Evolutionary conservation across 2,329 filamentous ascomycete genomes (phyloP), one percentile per base, ranked within the genome.

Genomic region (Zasmidium cellare): DNA sequence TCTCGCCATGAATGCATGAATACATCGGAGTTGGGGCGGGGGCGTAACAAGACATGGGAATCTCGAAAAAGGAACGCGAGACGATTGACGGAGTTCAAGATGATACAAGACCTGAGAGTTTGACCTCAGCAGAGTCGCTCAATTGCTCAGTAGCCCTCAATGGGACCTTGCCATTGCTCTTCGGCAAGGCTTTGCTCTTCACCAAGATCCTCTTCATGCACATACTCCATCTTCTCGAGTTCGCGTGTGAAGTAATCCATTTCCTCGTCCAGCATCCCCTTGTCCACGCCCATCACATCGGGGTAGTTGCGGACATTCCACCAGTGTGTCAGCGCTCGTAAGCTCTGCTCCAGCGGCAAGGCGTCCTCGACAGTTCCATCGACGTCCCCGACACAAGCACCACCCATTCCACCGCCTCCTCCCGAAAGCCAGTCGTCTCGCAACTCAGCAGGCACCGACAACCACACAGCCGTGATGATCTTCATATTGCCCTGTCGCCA

Each of bases 401-500:
- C 72, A 12, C 72, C 72, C 68, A 73, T 72, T 1, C 71, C 71
- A n/a, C 72, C 72, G 16, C 72, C 72, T 59, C 88, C 89, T 3
- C 93, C 93, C 0, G 90, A 87, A 1, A 97, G 82, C 93, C 94
- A 97, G 76, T 97, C 94, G 71, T 99, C 94, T 25, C 93, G 84
- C 47, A 99, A 81, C 73, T 97, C 93, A 0, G 93, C 93, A 7
- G 92, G 84, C 71, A 93, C 96, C 76, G 96, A 91, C 50, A 99
- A 81, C 74, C 97, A 99, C 1, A 99, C 91, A 2, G 92, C 92
- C 0, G 94, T 99, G 71, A 99, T 99, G 70, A 97, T 92, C 55
- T 93, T 90, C 94, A 99, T 99, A 75, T 99, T 97, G 67, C 87
- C 87, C 77, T 97, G 94, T 14, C 94, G 87, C 94, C 94, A 99